Percentiles rank a stretch among this genome's conserved stretches.
phyloP scores from a whole-genome alignment of 768 basidiomycete genomes.

The Suillus sp. region DNA sequence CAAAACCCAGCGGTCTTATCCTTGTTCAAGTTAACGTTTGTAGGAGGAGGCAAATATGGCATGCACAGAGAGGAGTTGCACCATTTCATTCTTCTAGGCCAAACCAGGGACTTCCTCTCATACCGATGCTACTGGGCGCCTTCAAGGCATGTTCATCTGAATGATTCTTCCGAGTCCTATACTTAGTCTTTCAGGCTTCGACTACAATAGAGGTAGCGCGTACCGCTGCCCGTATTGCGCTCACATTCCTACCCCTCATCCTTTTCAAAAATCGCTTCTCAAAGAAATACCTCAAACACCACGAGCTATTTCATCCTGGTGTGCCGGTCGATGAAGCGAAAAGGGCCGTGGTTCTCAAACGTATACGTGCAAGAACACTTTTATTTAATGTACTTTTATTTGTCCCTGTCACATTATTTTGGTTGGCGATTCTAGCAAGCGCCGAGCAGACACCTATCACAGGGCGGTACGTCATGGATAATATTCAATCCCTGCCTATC shows the following conservation, averaged over 20 bases:
- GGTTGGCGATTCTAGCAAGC: conserved; percentile 70
- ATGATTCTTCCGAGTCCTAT: conserved; percentile 6
- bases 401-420: conserved; percentile 63
- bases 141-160: conserved; percentile 56
- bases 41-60: conserved; percentile 12
- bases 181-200: conserved; percentile 53
- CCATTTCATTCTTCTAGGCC: conserved; percentile 45
- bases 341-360: conserved; percentile 47
- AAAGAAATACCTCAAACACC: conserved; percentile 51
- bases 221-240: conserved; percentile 67
- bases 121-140: conserved; percentile 59
- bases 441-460: conserved; percentile 80
- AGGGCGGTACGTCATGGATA: conserved; percentile 60
- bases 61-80: conserved; percentile 14
- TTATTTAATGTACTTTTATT: conserved; percentile 58
- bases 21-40: conserved; percentile 9
- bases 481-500: neutral
- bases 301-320: conserved; percentile 37
- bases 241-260: conserved; percentile 75
- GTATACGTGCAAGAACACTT: conserved; percentile 50
- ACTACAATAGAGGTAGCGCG: conserved; percentile 71
- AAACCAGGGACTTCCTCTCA: conserved; percentile 39
- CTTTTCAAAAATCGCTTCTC: conserved; percentile 59
- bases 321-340: conserved; percentile 56
- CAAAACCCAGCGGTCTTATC: conserved; percentile 14